Evolutionary conservation across 371 early-diverging fungal genomes (phyloP), one percentile per base, ranked within the genome.

Genomic region (Mucor racemosus): DNA sequence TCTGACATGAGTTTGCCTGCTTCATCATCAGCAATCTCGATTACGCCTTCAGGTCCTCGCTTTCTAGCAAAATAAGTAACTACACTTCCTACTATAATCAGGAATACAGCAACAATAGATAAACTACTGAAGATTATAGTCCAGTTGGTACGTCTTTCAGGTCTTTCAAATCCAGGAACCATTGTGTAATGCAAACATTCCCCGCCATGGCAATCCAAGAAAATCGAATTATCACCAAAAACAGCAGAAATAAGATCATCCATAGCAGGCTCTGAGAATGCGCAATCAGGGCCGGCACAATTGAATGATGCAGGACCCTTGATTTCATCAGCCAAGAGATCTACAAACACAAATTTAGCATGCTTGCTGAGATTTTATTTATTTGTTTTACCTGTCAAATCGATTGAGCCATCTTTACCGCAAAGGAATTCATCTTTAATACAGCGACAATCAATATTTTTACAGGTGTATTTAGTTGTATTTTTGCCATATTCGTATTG

Each of bases 141-240:
- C 69, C 86, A 86, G 62, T 87, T 86, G 31, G 85, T 86, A 7
- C 87, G 88, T 31, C 84, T 68, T 10, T 78, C 79, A 4, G 87
- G 86, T 65, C 77, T 72, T 42, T 73, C 76, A 67, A 88, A 94
- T 15, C 92, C 94, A 8, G 97, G 97, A 0, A 95, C 87, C 79
- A 94, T 91, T 9, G 91, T 90, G 65, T 92, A 92, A 75, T 95
- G 95, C 36, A 95, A 66, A 71, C 96, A 97, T 74, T 96, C 95
- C 46, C 93, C 93, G 19, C 87, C 86, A 31, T 74, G 68, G 68
- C 94, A 94, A 15, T 68, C 63, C 64, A 94, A 76, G 19, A 85
- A 87, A 65, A 94, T 93, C 7, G 88, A 87, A 19, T 85, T 84
- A 61, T 94, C 93, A 31, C 93, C 94, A 77, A 93, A 91, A 9